These are phyloP conservation scores for Amorphotheca resinae DNA, from an alignment of 495 filamentous ascomycete genomes.

Conservation along the genomic window DNA sequence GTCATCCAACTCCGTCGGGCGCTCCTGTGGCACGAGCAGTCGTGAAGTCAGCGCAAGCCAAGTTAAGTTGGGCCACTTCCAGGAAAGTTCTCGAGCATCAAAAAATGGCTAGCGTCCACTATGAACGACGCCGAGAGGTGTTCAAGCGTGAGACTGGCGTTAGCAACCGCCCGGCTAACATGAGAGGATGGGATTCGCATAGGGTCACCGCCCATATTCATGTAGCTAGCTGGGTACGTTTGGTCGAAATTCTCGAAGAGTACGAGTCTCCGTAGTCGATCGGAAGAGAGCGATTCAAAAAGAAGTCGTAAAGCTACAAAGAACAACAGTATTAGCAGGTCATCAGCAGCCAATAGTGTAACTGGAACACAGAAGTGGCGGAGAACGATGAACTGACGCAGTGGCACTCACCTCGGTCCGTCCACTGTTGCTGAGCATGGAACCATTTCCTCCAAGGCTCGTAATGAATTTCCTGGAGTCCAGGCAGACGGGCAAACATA, in stretches of 20 bases:
- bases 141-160: constrained; percentile 24
- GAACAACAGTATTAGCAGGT: constrained; percentile 5
- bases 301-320: constrained; percentile 15
- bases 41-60: constrained; percentile 25
- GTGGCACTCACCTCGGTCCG: constrained; percentile 18
- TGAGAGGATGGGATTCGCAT: constrained; percentile 19
- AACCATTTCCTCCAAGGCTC: constrained; percentile 25
- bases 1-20: constrained; percentile 17
- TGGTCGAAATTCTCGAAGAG: constrained; percentile 26
- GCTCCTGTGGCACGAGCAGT: constrained; percentile 20
- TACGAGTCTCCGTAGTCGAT: constrained; percentile 21
- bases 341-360: constrained; percentile 8
- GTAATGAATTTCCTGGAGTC: constrained; percentile 25
- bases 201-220: constrained; percentile 12
- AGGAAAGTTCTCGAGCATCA: constrained; percentile 20
- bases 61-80: constrained; percentile 26
- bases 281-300: constrained; percentile 21
- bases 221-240: constrained; percentile 16
- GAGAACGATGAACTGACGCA: neutral
- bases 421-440: constrained; percentile 11
- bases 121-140: constrained; percentile 27
- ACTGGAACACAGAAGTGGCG: neutral
- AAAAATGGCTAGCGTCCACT: constrained; percentile 28
- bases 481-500: constrained; percentile 24
- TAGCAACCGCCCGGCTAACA: constrained; percentile 21